Percentiles rank a stretch among this genome's conserved stretches.
Evolutionary conservation across 768 basidiomycete species (phyloP).

Genomic region (Suillus placidus): DNA sequence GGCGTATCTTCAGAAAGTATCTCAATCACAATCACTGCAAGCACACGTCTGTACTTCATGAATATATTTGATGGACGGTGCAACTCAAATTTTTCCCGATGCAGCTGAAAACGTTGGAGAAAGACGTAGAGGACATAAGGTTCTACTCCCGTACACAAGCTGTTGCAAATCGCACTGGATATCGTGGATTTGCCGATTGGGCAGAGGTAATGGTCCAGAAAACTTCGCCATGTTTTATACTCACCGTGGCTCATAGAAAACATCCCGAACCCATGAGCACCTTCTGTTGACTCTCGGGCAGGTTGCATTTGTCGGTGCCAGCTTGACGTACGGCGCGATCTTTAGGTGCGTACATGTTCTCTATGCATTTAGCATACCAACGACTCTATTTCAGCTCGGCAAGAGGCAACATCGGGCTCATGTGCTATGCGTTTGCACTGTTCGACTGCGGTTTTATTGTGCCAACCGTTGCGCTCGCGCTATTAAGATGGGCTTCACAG

Average conservation of each 20-base stretch:
- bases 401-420: constrained; percentile 26
- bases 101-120: constrained; percentile 10
- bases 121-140: constrained; percentile 3
- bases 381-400: constrained; percentile 15
- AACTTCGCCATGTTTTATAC: not conserved
- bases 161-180: constrained; percentile 22
- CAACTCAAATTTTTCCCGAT: not conserved
- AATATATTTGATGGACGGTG: not conserved
- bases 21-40: constrained; percentile 6
- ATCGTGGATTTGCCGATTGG: constrained; percentile 27
- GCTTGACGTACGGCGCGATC: constrained; percentile 30
- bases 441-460: constrained; percentile 30
- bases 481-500: constrained; percentile 23
- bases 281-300: constrained; percentile 8
- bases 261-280: constrained; percentile 12
- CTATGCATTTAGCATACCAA: not conserved
- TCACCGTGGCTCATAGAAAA: constrained; percentile 2
- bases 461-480: constrained; percentile 24
- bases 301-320: constrained; percentile 21
- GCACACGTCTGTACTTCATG: constrained; percentile 7
- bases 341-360: constrained; percentile 22
- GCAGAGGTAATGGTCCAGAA: constrained; percentile 15
- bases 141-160: constrained; percentile 22
- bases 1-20: constrained; percentile 9
- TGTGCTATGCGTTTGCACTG: constrained; percentile 33